These are phyloP conservation scores for Aspergillus tubingensis DNA, from an alignment of 2,329 filamentous ascomycete species.

Conservation along the genomic window DNA sequence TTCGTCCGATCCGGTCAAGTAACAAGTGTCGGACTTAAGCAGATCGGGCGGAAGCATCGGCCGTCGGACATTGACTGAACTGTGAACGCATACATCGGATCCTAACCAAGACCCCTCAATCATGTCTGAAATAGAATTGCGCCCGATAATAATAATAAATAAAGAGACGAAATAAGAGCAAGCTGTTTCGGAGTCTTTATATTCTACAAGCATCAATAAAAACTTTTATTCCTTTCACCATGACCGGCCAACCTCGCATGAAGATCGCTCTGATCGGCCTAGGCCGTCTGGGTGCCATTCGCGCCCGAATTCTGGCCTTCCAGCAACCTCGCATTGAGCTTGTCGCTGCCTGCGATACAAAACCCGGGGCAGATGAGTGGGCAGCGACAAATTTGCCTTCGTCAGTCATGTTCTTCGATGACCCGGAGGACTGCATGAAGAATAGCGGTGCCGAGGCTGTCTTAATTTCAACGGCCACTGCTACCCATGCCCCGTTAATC, in stretches of 20 bases:
- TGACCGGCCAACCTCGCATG: constrained; percentile 3
- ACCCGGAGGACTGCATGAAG: constrained; percentile 9
- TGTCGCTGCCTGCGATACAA: constrained; percentile 38
- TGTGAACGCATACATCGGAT: no score
- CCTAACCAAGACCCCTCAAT: no score
- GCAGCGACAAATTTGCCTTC: constrained; percentile 27
- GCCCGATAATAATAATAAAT: no score
- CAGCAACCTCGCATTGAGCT: constrained; percentile 40
- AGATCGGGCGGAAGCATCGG: no score
- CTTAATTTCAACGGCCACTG: constrained; percentile 11
- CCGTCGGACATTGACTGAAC: no score
- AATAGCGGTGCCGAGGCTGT: constrained; percentile 12
- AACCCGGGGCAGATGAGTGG: constrained; percentile 35
- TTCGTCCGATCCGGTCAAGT: no score
- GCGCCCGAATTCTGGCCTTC: constrained; percentile 37
- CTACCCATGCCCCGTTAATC: constrained; percentile 12
- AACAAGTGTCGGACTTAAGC: no score
- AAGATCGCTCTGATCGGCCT: constrained; percentile 15
- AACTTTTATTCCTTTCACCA: not conserved
- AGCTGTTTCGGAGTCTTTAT: no score
- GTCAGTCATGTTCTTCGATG: constrained; percentile 1
- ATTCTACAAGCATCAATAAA: not conserved
- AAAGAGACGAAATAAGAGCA: no score
- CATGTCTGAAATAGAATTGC: no score
- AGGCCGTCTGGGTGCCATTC: constrained; percentile 21